Evolutionary conservation across 306 rosid genomes (phyloP), one percentile per base, ranked within the genome.

Genomic region (Cicer yamashitae): DNA sequence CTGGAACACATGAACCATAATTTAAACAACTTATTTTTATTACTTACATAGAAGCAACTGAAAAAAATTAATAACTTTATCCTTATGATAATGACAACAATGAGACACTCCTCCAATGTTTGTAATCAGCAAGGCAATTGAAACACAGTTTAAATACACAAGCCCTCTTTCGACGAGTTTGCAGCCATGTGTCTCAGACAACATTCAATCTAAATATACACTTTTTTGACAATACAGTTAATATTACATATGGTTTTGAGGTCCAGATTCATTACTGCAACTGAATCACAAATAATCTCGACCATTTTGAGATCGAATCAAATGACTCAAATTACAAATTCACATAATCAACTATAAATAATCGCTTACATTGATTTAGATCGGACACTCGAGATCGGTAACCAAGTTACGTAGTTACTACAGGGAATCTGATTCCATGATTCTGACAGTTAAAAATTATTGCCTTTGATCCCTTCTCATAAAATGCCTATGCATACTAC

Each of bases 1-100:
- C 98, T 94, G 87, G 60, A 71, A 77, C 69, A 83, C 1, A 59
- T 25, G 80, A 80, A 73, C 47, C 74, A 22, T 77, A 22, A 56
- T 25, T 82, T 79, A 67, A 80, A 45, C 66, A 48, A 60, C 67
- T 69, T 51, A 43, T 61, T 54, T 52, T 30, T n/a, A 41, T 53
- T 34, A 44, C 46, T n/a, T 47, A 63, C 8, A 60, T 37, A 18
- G 30, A 4, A 7, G 10, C 8, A 70, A 68, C 52, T 18, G 12
- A 68, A 17, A 10, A 30, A 10, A 51, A 18, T 10, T 41, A 48
- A 58, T 22, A 50, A 54, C n/a, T 51, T 34, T 4, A 74, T 14
- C 62, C 34, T 60, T 30, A 41, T 50, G 54, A 60, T 52, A 61
- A 25, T 81, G 38, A 51, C 25, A 81, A 41, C 10, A 9, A 22